phyloP scores from a whole-genome alignment of 139 green algal genomes.

The Nannochloris sp. region DNA sequence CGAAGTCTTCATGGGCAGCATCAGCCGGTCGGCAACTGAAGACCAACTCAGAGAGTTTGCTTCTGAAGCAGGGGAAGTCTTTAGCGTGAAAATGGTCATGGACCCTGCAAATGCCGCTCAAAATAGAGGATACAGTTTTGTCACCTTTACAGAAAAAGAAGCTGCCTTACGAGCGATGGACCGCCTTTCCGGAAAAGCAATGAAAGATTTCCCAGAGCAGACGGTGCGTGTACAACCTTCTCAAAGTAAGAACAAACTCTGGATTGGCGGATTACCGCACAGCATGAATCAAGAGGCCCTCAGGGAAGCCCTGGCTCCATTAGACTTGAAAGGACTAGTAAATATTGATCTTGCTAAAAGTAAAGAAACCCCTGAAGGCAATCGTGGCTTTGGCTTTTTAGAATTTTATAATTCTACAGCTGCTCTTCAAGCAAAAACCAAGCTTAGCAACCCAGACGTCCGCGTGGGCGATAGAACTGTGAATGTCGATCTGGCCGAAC shows the following conservation, averaged over 20 bases:
- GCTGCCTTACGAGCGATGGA: conserved; percentile 42
- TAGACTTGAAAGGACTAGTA: conserved; percentile 39
- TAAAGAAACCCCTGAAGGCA: conserved; percentile 51
- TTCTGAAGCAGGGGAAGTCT: conserved; percentile 30
- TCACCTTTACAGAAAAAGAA: conserved; percentile 57
- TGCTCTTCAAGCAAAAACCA: conserved; percentile 54
- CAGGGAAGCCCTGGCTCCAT: conserved; percentile 7
- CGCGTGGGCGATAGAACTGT: conserved; percentile 44
- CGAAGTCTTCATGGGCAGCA: conserved; percentile 67
- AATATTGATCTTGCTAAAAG: conserved; percentile 55
- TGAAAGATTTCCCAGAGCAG: conserved; percentile 51
- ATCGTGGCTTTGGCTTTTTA: conserved; percentile 82
- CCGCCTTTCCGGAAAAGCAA: conserved; percentile 41
- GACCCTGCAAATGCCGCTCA: conserved; percentile 49
- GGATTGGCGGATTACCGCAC: conserved; percentile 75
- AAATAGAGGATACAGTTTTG: conserved; percentile 75
- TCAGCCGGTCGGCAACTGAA: conserved; percentile 53
- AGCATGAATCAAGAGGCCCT: conserved; percentile 47
- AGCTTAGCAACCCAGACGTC: conserved; percentile 51
- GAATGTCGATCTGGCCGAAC: conserved; percentile 72
- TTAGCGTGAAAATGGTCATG: conserved; percentile 26
- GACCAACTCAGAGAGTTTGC: conserved; percentile 41
- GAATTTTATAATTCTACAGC: conserved; percentile 85
- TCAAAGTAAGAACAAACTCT: conserved; percentile 83
- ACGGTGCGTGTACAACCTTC: conserved; percentile 46